Evolutionary conservation across 164 flowering plant species (phyloP), one percentile per base, ranked within the genome.

Genomic region (Kingdonia uniflora): DNA sequence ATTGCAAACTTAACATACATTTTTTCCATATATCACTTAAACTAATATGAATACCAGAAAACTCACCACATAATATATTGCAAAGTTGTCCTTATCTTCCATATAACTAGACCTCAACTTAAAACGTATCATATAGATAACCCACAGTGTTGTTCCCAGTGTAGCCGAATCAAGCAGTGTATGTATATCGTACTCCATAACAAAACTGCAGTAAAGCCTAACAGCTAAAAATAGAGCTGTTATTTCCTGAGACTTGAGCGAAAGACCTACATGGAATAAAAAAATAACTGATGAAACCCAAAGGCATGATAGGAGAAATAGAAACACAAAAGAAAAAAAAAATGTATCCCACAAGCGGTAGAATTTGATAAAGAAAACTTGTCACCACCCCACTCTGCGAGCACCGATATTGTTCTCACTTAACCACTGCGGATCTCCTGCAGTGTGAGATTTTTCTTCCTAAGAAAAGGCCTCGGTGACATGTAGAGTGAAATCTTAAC

Each of bases 131-230:
- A 67, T 67, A 46, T 67, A 71, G 40, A 71, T 67, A 39, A 71
- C 75, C 75, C 74, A 74, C 45, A 74, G 51, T 52, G 74, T 70
- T 53, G 81, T 67, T 2, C 42, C 58, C 44, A 76, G 50, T 24
- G 78, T 71, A 29, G 81, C 81, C 20, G 75, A 62, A 57, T 74
- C 78, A 26, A 76, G 74, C 42, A 76, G 50, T 13, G 81, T 76
- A 55, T 74, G 78, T 54, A 69, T 67, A 57, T 76, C 78, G 63
- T 67, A 74, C 61, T 76, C 81, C 76, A 76, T 71, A 15, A 74
- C 78, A 44, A 74, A 67, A 65, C 78, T 76, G 61, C 78, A 76
- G 56, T 76, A 76, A 14, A 74, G 62, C 60, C 81, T 71, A 40
- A 68, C 78, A 56, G 76, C 81, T 64, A 77, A 42, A 64, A 77